phyloP scores from a whole-genome alignment of 2,329 filamentous ascomycete species.

The Trichoderma guizhouense region DNA sequence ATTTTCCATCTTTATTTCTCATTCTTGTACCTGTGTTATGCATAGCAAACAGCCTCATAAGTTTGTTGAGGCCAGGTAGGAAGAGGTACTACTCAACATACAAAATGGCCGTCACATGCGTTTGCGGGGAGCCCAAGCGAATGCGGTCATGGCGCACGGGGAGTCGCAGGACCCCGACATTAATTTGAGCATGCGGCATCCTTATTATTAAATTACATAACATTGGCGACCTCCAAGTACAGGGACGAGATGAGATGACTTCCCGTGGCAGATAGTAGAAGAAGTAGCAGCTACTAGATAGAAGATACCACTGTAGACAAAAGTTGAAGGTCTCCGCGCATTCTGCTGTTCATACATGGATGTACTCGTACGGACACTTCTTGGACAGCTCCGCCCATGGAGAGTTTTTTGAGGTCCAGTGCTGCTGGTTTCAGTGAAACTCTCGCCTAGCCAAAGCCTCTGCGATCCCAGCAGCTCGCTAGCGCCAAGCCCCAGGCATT shows the following conservation, averaged over 20 bases:
- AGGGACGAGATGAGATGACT: neutral
- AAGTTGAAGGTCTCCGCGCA: neutral
- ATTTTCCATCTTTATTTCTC: neutral
- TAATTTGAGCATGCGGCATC: neutral
- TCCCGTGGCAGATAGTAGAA: neutral
- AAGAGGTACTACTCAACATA: neutral
- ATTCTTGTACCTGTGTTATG: neutral
- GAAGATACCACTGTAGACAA: neutral
- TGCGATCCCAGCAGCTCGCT: neutral
- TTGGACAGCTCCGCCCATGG: neutral
- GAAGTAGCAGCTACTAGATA: neutral
- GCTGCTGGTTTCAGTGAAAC: neutral
- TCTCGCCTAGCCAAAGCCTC: neutral
- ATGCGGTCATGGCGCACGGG: constrained; percentile 5
- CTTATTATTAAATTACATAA: neutral
- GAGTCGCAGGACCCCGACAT: neutral
- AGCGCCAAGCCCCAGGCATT: constrained; percentile 11
- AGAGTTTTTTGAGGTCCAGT: neutral
- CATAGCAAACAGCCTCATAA: neutral
- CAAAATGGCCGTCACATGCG: constrained; percentile 2
- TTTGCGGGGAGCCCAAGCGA: neutral
- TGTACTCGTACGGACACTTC: neutral
- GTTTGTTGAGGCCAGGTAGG: neutral
- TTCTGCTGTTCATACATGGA: neutral
- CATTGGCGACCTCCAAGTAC: neutral